phyloP scores from a whole-genome alignment of 441 rosid species.

The Sinapis alba region DNA sequence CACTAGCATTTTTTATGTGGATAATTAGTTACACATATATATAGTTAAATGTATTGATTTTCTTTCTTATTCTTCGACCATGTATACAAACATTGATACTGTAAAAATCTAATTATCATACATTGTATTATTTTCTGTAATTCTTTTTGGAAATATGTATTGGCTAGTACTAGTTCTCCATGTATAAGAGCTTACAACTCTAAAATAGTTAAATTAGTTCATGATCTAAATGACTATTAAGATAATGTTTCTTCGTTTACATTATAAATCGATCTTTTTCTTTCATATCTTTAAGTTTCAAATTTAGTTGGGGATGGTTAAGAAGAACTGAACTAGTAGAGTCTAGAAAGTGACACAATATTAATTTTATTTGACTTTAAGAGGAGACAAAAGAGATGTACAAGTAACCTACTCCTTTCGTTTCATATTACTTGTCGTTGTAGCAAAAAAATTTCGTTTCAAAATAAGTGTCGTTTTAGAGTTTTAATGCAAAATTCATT shows the following conservation, averaged over 20 bases:
- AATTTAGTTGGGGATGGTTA: conserved; percentile 41
- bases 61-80: background rate
- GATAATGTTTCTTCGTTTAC: background rate
- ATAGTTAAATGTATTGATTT: background rate
- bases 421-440: no score
- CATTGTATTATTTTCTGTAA: conserved; percentile 15
- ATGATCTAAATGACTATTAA: background rate
- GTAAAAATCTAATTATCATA: conserved; percentile 24
- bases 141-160: background rate
- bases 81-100: conserved; percentile 28
- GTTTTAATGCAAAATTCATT: no score
- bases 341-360: conserved; percentile 34
- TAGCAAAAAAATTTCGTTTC: no score
- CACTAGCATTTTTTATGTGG: conserved; percentile 34
- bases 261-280: background rate
- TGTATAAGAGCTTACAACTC: conserved; percentile 6
- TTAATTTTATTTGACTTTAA: conserved; percentile 30
- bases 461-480: no score
- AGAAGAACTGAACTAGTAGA: conserved; percentile 38
- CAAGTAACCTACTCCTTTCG: no score
- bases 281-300: conserved; percentile 2
- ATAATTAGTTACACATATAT: conserved; percentile 1
- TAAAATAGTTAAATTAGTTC: background rate
- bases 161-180: background rate
- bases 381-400: conserved; percentile 30